Conservation (phyloP, 495 filamentous ascomycete species). For the Chaetomium fimeti region DNA sequence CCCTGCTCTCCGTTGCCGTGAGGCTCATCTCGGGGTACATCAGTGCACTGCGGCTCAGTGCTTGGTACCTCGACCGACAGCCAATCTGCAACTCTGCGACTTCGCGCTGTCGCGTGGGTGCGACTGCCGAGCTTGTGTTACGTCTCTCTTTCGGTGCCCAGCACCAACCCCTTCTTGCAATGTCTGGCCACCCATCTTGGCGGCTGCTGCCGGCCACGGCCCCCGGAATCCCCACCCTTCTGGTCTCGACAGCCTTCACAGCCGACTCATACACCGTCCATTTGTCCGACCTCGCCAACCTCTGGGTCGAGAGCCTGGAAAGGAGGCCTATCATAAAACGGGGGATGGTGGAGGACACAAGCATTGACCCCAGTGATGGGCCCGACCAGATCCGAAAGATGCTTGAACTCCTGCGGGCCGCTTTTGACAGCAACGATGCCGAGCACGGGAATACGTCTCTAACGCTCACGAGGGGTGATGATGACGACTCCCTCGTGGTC, state of each 20-base stretch:
- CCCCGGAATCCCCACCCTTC: conserved; percentile 42
- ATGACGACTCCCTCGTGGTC: conserved; percentile 51
- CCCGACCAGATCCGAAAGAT: conserved; percentile 68
- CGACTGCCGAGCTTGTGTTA: background rate
- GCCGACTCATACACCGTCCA: conserved; percentile 65
- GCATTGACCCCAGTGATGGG: conserved; percentile 84
- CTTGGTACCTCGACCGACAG: background rate
- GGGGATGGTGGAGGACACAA: conserved; percentile 64
- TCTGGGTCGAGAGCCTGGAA: conserved; percentile 78
- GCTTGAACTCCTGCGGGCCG: conserved; percentile 66
- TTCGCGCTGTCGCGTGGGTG: background rate
- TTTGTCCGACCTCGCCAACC: conserved; percentile 76
- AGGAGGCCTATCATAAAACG: conserved; percentile 61
- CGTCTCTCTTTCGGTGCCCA: background rate
- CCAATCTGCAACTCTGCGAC: background rate
- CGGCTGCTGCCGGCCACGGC: conserved; percentile 36
- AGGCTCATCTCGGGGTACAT: background rate
- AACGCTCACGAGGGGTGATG: conserved; percentile 33
- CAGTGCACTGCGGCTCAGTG: conserved; percentile 1
- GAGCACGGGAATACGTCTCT: conserved; percentile 43
- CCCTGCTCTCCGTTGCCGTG: background rate
- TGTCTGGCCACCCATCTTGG: conserved; percentile 36
- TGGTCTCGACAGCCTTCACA: conserved; percentile 43
- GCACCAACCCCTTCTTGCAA: conserved; percentile 1
- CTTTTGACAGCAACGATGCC: conserved; percentile 47